Evolutionary conservation across 331 rosid species (phyloP).

Genomic region (Stylosanthes scabra): DNA sequence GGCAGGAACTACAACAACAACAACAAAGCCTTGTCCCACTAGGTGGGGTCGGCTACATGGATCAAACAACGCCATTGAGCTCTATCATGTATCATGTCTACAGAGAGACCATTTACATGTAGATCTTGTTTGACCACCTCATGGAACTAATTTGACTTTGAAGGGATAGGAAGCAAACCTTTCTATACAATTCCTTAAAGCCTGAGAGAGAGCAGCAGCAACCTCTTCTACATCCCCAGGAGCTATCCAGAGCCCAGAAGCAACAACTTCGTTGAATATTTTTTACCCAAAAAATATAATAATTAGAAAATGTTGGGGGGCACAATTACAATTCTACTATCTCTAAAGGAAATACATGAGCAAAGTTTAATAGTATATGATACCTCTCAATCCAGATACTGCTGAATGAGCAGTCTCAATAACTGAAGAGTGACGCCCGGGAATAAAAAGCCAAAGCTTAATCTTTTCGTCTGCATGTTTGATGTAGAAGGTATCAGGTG

Average conservation of each 20-base stretch:
- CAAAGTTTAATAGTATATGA: constrained; percentile 24
- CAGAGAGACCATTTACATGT: too few species aligned
- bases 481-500: constrained; percentile 28
- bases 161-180: constrained; percentile 53
- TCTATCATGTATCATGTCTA: too few species aligned
- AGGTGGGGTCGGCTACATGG: too few species aligned
- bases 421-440: constrained; percentile 82
- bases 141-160: constrained; percentile 17
- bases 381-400: constrained; percentile 87
- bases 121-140: too few species aligned
- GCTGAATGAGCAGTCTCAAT: constrained; percentile 79
- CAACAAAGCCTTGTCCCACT: too few species aligned
- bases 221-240: constrained; percentile 99
- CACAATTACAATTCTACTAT: constrained; percentile 15
- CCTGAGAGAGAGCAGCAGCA: constrained; percentile 96
- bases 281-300: constrained; percentile 25
- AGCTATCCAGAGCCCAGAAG: constrained; percentile 90
- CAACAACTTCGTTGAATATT: constrained; percentile 69
- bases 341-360: constrained; percentile 23
- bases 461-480: constrained; percentile 81
- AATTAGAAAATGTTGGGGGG: constrained; percentile 27
- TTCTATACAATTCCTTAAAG: constrained; percentile 84
- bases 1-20: constrained; percentile 30
- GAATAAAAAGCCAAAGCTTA: constrained; percentile 97
- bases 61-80: too few species aligned